phyloP scores from a whole-genome alignment of 2,329 filamentous ascomycete genomes.

The Xylariaceae sp. region DNA sequence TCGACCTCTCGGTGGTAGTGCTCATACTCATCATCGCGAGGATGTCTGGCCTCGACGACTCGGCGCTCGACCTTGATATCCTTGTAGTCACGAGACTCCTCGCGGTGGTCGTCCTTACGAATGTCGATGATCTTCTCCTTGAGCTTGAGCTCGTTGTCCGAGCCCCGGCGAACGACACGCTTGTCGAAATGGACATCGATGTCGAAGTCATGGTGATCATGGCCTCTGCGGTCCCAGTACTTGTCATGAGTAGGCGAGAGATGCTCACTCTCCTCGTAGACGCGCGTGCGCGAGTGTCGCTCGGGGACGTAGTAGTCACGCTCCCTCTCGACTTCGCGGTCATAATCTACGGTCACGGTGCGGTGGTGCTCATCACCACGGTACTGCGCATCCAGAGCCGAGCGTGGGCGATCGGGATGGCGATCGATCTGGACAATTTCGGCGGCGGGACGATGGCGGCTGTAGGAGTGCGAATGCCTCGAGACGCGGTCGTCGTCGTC shows the following conservation, averaged over 20 bases:
- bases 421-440: conserved; percentile 31
- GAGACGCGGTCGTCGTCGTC: conserved; percentile 28
- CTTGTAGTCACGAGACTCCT: conserved; percentile 27
- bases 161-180: conserved; percentile 37
- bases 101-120: conserved; percentile 23
- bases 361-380: conserved; percentile 32
- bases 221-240: conserved; percentile 40
- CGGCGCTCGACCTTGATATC: conserved; percentile 32
- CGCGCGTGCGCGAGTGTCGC: conserved; percentile 27
- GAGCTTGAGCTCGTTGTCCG: conserved; percentile 48
- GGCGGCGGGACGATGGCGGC: conserved; percentile 21
- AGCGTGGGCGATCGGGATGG: conserved; percentile 46
- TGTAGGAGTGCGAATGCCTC: conserved; percentile 26
- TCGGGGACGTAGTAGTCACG: conserved; percentile 25
- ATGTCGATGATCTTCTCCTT: conserved; percentile 49
- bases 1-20: conserved; percentile 58
- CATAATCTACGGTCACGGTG: conserved; percentile 28
- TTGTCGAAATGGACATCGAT: conserved; percentile 41
- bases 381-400: conserved; percentile 42
- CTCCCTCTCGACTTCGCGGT: conserved; percentile 30
- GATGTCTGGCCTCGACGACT: conserved; percentile 26
- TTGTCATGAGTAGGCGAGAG: conserved; percentile 31
- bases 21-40: conserved; percentile 44
- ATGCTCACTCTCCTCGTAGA: conserved; percentile 40
- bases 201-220: conserved; percentile 38